A percentile compares a stretch with the other conserved stretches of the same genome.
Evolutionary conservation across 345 rosid genomes (phyloP).

Genomic region (Toxicodendron radicans): DNA sequence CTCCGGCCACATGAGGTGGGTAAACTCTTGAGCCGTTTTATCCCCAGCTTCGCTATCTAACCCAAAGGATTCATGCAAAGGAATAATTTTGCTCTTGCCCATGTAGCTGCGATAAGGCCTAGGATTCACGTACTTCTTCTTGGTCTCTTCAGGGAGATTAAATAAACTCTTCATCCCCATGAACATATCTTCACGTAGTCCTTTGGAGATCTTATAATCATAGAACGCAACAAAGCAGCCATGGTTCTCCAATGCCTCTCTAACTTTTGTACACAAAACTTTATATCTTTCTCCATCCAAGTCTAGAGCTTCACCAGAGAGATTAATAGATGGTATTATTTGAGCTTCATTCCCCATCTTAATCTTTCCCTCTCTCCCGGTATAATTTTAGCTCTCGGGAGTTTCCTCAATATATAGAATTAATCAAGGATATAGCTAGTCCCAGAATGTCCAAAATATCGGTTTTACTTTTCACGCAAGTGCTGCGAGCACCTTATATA

Average conservation of each 20-base stretch:
- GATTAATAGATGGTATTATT: conserved; percentile 36
- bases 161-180: conserved; percentile 28
- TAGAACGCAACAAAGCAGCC: conserved; percentile 37
- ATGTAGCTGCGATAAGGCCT: conserved; percentile 43
- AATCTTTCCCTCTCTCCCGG: neutral
- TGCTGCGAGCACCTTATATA: too few species aligned
- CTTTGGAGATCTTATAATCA: conserved; percentile 15
- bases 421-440: neutral
- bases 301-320: conserved; percentile 15
- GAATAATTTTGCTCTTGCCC: conserved; percentile 27
- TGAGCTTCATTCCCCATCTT: conserved; percentile 8
- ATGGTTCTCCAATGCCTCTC: conserved; percentile 43
- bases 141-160: conserved; percentile 46
- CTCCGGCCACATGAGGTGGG: conserved; percentile 48
- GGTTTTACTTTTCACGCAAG: neutral
- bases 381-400: neutral
- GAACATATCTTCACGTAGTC: conserved; percentile 25
- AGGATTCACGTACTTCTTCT: conserved; percentile 29
- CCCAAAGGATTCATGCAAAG: conserved; percentile 44
- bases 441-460: neutral
- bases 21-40: conserved; percentile 27
- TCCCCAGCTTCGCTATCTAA: conserved; percentile 29
- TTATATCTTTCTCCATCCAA: conserved; percentile 15
- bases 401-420: conserved; percentile 5
- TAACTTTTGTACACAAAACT: conserved; percentile 26